Evolutionary conservation across 169 alveolate species (phyloP).

Genomic region (Plasmodium vivax): DNA sequence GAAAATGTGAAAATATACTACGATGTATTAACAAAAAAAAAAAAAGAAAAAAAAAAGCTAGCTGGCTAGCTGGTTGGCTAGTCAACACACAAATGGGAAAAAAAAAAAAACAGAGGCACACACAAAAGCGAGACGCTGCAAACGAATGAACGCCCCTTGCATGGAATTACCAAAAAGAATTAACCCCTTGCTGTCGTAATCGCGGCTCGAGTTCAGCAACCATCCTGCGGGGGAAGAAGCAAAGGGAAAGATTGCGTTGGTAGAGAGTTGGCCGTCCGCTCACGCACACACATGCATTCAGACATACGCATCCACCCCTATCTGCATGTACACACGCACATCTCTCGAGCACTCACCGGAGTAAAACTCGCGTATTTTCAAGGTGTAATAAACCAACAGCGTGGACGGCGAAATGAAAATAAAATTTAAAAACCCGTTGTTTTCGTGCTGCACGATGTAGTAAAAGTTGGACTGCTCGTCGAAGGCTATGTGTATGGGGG

Average conservation of each 20-base stretch:
- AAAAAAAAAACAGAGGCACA: background rate
- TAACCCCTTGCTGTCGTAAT: slow-evolving; percentile 63
- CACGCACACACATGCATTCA: background rate
- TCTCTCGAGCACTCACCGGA: slow-evolving; percentile 18
- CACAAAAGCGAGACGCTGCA: background rate
- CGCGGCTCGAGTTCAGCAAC: slow-evolving; percentile 44
- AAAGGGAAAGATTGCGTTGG: background rate
- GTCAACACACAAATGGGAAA: background rate
- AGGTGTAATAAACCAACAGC: slow-evolving; percentile 38
- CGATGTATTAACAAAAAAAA: background rate
- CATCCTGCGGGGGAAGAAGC: slow-evolving; percentile 47
- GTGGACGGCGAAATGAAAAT: slow-evolving; percentile 54
- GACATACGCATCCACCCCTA: background rate
- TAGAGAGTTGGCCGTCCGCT: background rate
- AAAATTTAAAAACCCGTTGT: slow-evolving; percentile 36
- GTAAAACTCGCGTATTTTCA: slow-evolving; percentile 55
- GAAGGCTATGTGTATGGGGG: slow-evolving; percentile 59
- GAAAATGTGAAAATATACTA: background rate
- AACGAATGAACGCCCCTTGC: background rate
- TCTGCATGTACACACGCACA: background rate
- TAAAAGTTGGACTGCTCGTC: slow-evolving; percentile 60
- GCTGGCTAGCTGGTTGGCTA: background rate
- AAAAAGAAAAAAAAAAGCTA: background rate
- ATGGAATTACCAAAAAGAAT: slow-evolving; percentile 61
- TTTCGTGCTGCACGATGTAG: slow-evolving; percentile 68